A percentile compares a stretch with the other conserved stretches of the same genome.
Evolutionary conservation across 1,139 yeast genomes (phyloP).

Genomic region (Waltiozyma solani): DNA sequence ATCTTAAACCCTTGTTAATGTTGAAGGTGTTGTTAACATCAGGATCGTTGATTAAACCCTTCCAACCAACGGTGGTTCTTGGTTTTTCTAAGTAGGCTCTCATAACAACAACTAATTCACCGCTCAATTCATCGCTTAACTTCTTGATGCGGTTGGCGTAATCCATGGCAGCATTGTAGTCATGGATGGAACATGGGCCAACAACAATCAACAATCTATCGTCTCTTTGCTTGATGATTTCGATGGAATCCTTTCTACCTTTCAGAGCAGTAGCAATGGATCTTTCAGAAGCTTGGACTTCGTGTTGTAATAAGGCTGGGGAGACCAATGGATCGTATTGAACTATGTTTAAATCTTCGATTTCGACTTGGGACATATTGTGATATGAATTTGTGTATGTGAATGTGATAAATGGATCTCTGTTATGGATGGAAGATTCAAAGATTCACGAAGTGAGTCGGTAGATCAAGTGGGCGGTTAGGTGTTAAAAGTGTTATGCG

Average conservation of each 20-base stretch:
- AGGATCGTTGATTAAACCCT: slow-evolving; percentile 95
- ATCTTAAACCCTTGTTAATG: slow-evolving; percentile 88
- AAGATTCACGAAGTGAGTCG: no score
- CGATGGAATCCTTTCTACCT: slow-evolving; percentile 70
- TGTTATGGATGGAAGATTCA: no score
- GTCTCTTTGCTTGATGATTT: slow-evolving; percentile 61
- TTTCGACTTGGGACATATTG: slow-evolving; percentile 39
- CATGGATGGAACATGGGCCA: slow-evolving; percentile 97
- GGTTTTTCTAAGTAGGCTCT: slow-evolving; percentile 98
- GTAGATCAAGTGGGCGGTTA: no score
- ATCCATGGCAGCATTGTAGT: slow-evolving; percentile 79
- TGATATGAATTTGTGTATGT: no score
- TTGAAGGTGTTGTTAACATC: slow-evolving; percentile 88
- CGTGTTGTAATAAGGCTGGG: slow-evolving; percentile 76
- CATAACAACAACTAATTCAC: slow-evolving; percentile 81
- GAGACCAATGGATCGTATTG: slow-evolving; percentile 90
- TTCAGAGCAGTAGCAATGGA: slow-evolving; percentile 59
- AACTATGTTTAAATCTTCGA: slow-evolving; percentile 76
- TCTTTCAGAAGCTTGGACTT: slow-evolving; percentile 55
- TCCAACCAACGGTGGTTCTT: slow-evolving; percentile 99
- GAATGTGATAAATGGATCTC: no score
- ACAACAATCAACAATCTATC: slow-evolving; percentile 78
- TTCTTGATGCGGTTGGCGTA: slow-evolving; percentile 66
- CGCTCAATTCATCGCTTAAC: slow-evolving; percentile 56
- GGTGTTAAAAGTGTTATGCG: no score